Evolutionary conservation across 1,284 basidiomycete species (phyloP), one percentile per base, ranked within the genome.

Genomic region (Heterobasidion occidentale): DNA sequence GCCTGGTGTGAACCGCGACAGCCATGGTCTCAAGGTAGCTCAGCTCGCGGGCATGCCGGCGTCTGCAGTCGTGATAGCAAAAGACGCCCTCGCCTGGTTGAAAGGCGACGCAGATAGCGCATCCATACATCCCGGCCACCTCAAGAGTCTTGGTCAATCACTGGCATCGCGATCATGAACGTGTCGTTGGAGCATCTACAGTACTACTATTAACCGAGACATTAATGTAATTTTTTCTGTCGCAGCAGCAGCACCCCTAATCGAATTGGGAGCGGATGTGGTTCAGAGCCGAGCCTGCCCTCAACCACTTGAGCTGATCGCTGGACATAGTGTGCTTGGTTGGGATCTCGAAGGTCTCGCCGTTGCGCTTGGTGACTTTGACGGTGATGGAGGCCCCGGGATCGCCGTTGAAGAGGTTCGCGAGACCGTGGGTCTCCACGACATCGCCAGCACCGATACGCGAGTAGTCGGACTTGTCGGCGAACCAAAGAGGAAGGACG

Each of bases 21-120:
- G 94, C 56, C 94, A 98, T 65, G 96, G 94, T 0, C 74, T 99
- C 45, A 92, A 94, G 68, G 92, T 97, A 15, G 95, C 95, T 6
- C 82, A 86, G 55, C 70, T 98, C 14, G 94, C 93, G 7, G 92
- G 92, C 3, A 83, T 98, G 76, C 96, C 95, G 1, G 62, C 74
- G 3, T 66, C 76, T 11, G 86, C 80, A 0, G 69, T 94, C 51
- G 61, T 68, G 2, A 72, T 90, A 14, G 92, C 91, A 0, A 69
- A 69, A 35, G 67, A 75, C 9, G 77, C 79, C 8, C 68, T 90
- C 20, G 57, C 70, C 35, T 71, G 70, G 59, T 64, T 81, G 19
- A 72, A 70, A 55, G 49, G 59, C 15, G 60, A 65, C 14, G 60
- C 56, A 14, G 58, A 58, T 33, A 56, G 58, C 35, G 60, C 62